Conservation (phyloP, 768 basidiomycete genomes). For the Calocybe cyanea region DNA sequence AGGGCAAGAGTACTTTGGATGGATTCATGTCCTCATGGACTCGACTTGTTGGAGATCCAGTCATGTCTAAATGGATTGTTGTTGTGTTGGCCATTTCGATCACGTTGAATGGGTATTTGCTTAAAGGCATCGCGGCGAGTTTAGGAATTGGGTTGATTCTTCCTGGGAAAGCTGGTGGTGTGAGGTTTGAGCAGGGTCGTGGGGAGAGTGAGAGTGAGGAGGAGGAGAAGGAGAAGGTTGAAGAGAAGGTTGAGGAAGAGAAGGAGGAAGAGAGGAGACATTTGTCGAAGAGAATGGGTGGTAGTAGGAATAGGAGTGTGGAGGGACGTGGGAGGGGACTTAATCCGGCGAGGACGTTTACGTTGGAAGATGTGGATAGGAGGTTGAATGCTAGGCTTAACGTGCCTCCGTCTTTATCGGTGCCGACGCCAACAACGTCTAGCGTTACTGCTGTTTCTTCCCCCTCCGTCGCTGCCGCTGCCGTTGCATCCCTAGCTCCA, state of each 20-base stretch:
- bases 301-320: slow-evolving; percentile 4
- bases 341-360: slow-evolving; percentile 34
- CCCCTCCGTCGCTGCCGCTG: slow-evolving; percentile 8
- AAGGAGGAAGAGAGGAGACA: not conserved
- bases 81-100: slow-evolving; percentile 82
- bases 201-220: slow-evolving; percentile 17
- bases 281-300: too few species aligned
- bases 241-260: not conserved
- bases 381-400: slow-evolving; percentile 37
- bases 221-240: not conserved
- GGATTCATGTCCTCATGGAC: slow-evolving; percentile 92
- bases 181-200: slow-evolving; percentile 11
- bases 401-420: not conserved
- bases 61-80: slow-evolving; percentile 94
- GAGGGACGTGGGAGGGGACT: not conserved
- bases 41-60: slow-evolving; percentile 86
- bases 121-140: slow-evolving; percentile 74
- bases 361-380: slow-evolving; percentile 54
- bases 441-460: not conserved
- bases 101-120: slow-evolving; percentile 86
- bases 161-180: slow-evolving; percentile 20
- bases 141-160: slow-evolving; percentile 18
- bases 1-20: slow-evolving; percentile 58
- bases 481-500: slow-evolving; percentile 4
- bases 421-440: not conserved